Evolutionary conservation across 345 rosid genomes (phyloP).

Genomic region (Eutrema yunnanense): DNA sequence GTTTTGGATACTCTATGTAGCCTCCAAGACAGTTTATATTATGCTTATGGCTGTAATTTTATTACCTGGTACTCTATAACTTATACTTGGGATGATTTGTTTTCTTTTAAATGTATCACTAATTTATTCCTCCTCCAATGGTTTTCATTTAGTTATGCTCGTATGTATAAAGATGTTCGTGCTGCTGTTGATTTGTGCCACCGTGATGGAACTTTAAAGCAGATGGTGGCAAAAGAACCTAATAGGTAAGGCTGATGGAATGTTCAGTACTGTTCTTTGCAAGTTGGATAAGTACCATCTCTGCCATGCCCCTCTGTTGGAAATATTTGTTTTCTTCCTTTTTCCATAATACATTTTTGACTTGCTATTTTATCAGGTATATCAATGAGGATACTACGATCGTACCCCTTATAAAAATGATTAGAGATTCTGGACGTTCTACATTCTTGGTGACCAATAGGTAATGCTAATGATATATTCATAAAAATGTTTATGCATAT

Average conservation of each 20-base stretch:
- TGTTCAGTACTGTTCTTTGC: neutral
- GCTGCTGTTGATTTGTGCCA: constrained; percentile 99
- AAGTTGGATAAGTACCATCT: neutral
- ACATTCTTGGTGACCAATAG: constrained; percentile 99
- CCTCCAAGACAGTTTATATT: neutral
- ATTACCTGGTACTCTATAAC: neutral
- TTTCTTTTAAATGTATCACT: neutral
- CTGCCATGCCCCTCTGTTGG: neutral
- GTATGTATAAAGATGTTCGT: constrained; percentile 88
- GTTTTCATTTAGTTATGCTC: constrained; percentile 51
- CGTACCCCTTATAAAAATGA: constrained; percentile 87
- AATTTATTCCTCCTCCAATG: neutral
- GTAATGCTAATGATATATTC: constrained; percentile 22
- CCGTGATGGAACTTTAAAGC: constrained; percentile 95
- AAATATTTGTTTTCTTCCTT: neutral
- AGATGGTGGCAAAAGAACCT: constrained; percentile 94
- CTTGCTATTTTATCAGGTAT: constrained; percentile 40
- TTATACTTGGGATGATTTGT: neutral
- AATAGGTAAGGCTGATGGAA: constrained; percentile 30
- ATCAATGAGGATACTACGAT: constrained; percentile 73
- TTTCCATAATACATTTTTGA: neutral
- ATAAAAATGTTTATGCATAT: neutral
- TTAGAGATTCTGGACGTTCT: constrained; percentile 83
- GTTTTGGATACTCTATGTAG: neutral
- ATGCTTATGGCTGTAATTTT: neutral